Percentiles rank a stretch among this genome's conserved stretches.
Evolutionary conservation across 345 rosid genomes (phyloP).

Genomic region (Raphanus raphanistrum): DNA sequence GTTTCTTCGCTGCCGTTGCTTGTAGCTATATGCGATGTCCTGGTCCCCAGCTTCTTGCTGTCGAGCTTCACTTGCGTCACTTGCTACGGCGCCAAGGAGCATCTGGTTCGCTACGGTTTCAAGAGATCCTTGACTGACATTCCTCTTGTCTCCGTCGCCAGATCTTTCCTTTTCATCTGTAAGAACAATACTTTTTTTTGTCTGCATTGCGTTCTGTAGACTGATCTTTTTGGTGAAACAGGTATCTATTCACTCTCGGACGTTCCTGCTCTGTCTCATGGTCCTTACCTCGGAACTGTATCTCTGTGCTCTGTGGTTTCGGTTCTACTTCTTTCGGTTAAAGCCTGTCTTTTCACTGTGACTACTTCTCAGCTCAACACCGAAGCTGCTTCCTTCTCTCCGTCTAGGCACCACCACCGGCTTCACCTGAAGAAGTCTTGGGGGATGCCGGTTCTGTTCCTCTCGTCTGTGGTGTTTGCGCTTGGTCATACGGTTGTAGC

Average conservation of each 20-base stretch:
- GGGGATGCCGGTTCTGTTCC: constrained; percentile 96
- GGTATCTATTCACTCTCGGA: constrained; percentile 79
- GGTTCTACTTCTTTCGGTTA: constrained; percentile 68
- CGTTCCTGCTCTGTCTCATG: constrained; percentile 71
- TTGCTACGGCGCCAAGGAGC: constrained; percentile 65
- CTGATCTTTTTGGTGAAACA: constrained; percentile 30
- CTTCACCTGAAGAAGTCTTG: constrained; percentile 86
- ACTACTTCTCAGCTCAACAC: constrained; percentile 63
- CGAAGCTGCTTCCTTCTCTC: constrained; percentile 65
- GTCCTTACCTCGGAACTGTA: constrained; percentile 87
- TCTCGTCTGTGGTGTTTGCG: constrained; percentile 79
- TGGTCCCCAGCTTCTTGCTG: constrained; percentile 60
- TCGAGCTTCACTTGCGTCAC: constrained; percentile 77
- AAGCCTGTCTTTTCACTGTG: constrained; percentile 74
- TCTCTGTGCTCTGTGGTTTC: constrained; percentile 64
- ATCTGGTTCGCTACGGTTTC: constrained; percentile 63
- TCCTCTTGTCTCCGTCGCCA: constrained; percentile 75
- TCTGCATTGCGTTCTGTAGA: no score
- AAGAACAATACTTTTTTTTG: constrained; percentile 11
- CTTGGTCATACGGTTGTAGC: constrained; percentile 88
- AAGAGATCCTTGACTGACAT: constrained; percentile 79
- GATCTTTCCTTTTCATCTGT: constrained; percentile 83
- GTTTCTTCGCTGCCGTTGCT: constrained; percentile 80
- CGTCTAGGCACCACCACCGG: constrained; percentile 58
- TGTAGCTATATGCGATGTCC: constrained; percentile 72